phyloP scores from a whole-genome alignment of 257 asterid species.

The Ballota nigra region DNA sequence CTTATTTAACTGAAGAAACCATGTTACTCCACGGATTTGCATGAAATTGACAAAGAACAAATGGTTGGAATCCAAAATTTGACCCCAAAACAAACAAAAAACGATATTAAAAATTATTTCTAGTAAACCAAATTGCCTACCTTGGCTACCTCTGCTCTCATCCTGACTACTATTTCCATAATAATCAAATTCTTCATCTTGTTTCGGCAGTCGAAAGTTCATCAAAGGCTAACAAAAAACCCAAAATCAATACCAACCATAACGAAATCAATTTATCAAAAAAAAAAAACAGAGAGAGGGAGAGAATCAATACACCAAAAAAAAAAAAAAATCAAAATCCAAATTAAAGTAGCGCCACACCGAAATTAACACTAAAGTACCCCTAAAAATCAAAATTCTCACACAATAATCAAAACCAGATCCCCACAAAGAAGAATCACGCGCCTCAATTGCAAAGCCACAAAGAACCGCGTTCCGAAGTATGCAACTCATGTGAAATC shows the following conservation, averaged over 20 bases:
- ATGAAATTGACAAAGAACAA: conserved; percentile 6
- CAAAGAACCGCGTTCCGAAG: conserved; percentile 10
- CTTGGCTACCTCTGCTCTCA: conserved; percentile 95
- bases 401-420: conserved; percentile 23
- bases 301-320: conserved; percentile 3
- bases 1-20: conserved; percentile 9
- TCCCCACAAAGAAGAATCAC: conserved; percentile 19
- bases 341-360: conserved; percentile 19
- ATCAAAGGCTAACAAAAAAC: conserved; percentile 69
- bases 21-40: conserved; percentile 15
- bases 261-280: conserved; percentile 22
- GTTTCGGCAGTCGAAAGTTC: conserved; percentile 93
- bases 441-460: conserved; percentile 19
- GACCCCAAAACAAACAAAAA: neutral
- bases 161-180: conserved; percentile 95
- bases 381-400: neutral
- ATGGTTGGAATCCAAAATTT: conserved; percentile 16
- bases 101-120: neutral
- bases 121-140: conserved; percentile 43
- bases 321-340: conserved; percentile 8
- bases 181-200: conserved; percentile 82
- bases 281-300: neutral
- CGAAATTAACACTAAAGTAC: conserved; percentile 13
- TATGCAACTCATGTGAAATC: conserved; percentile 12
- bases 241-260: conserved; percentile 31